Evolutionary conservation across 176 grass and related monocot genomes (phyloP).

Genomic region (Sorghum bicolor): Sorghum_bicolor_NCBIv3 NC_012872.2:59370001-59370500

Average conservation of each 20-base stretch:
- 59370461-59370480: slow-evolving; percentile 27
- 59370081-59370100: slow-evolving; percentile 76
- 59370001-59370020: neutral
- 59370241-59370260: neutral
- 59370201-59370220: neutral
- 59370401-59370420: slow-evolving; percentile 52
- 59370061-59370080: slow-evolving; percentile 84
- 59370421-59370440: slow-evolving; percentile 44
- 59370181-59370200: neutral
- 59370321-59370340: slow-evolving; percentile 60
- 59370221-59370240: neutral
- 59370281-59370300: slow-evolving; percentile 72
- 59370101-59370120: slow-evolving; percentile 73
- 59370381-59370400: slow-evolving; percentile 12
- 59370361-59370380: neutral
- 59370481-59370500: slow-evolving; percentile 6
- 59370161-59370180: slow-evolving; percentile 62
- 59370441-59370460: slow-evolving; percentile 82
- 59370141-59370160: slow-evolving; percentile 76
- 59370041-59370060: neutral
- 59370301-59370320: slow-evolving; percentile 91
- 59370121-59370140: slow-evolving; percentile 67
- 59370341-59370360: neutral
- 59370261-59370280: slow-evolving; percentile 74
- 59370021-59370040: neutral